A percentile compares a stretch with the other conserved stretches of the same genome.
Evolutionary conservation across 129 eudicot genomes (phyloP).

Genomic region (Lactuca saligna): DNA sequence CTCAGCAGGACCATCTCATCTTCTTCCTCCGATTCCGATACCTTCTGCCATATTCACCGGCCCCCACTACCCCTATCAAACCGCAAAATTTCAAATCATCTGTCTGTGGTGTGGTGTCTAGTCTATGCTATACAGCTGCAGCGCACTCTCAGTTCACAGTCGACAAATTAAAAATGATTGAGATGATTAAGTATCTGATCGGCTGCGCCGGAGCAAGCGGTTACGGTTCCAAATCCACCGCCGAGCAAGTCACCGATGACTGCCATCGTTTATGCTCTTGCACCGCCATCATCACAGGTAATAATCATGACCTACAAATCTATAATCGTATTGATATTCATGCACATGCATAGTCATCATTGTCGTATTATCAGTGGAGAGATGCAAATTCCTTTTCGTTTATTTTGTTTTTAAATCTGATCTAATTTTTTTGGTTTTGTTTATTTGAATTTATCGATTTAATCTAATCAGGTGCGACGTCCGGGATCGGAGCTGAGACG

Average conservation of each 20-base stretch:
- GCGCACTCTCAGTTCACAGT: background rate
- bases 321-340: slow-evolving; percentile 8
- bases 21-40: slow-evolving; percentile 17
- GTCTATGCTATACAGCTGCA: background rate
- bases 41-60: slow-evolving; percentile 25
- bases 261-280: background rate
- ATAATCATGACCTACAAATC: background rate
- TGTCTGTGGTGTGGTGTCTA: background rate
- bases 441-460: background rate
- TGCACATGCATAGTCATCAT: slow-evolving; percentile 37
- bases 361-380: background rate
- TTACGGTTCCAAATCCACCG: slow-evolving; percentile 87
- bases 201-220: slow-evolving; percentile 80
- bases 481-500: slow-evolving; percentile 80
- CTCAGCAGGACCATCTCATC: slow-evolving; percentile 24
- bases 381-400: background rate
- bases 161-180: slow-evolving; percentile 38
- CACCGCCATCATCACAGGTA: slow-evolving; percentile 42
- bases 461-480: slow-evolving; percentile 74
- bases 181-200: slow-evolving; percentile 59
- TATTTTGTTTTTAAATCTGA: background rate
- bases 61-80: slow-evolving; percentile 22
- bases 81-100: slow-evolving; percentile 1
- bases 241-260: slow-evolving; percentile 63
- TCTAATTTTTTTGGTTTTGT: background rate